Conservation (phyloP, 345 rosid species). For the Gynandropsis gynandra region DNA sequence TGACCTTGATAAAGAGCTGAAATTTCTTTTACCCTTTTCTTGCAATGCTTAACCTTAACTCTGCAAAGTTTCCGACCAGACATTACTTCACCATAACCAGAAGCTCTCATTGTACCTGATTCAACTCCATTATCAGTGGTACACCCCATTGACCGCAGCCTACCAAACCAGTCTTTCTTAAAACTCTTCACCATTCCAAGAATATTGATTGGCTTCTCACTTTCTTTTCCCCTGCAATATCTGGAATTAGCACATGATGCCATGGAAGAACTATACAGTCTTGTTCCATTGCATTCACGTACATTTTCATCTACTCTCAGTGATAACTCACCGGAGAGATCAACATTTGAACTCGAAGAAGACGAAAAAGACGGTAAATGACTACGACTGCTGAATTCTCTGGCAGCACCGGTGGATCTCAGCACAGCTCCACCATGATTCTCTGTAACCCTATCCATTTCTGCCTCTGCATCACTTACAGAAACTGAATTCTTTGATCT, state of each 20-base stretch:
- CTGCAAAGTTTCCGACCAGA: slow-evolving; percentile 35
- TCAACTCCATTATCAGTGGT: slow-evolving; percentile 32
- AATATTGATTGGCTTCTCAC: slow-evolving; percentile 25
- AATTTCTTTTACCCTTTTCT: slow-evolving; percentile 58
- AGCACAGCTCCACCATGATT: slow-evolving; percentile 41
- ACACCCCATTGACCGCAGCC: slow-evolving; percentile 55
- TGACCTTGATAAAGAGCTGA: slow-evolving; percentile 71
- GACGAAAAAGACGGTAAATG: slow-evolving; percentile 29
- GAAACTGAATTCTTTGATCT: slow-evolving; percentile 8
- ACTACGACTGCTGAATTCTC: slow-evolving; percentile 35
- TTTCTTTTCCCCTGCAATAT: slow-evolving; percentile 24
- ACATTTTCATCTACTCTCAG: slow-evolving; percentile 20
- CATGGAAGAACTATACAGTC: slow-evolving; percentile 34
- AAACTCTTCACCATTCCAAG: slow-evolving; percentile 24
- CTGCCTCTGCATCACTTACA: slow-evolving; percentile 19
- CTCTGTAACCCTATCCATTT: slow-evolving; percentile 31
- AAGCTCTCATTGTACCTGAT: slow-evolving; percentile 24
- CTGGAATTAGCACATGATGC: slow-evolving; percentile 30
- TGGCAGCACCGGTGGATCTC: slow-evolving; percentile 34
- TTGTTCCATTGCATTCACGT: slow-evolving; percentile 20
- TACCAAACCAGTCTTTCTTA: slow-evolving; percentile 60
- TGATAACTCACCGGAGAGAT: slow-evolving; percentile 33
- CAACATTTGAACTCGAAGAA: slow-evolving; percentile 32
- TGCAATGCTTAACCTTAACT: slow-evolving; percentile 58
- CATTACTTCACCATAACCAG: slow-evolving; percentile 25